phyloP scores from a whole-genome alignment of 2,329 filamentous ascomycete species.

The Aureobasidium sp. region DNA sequence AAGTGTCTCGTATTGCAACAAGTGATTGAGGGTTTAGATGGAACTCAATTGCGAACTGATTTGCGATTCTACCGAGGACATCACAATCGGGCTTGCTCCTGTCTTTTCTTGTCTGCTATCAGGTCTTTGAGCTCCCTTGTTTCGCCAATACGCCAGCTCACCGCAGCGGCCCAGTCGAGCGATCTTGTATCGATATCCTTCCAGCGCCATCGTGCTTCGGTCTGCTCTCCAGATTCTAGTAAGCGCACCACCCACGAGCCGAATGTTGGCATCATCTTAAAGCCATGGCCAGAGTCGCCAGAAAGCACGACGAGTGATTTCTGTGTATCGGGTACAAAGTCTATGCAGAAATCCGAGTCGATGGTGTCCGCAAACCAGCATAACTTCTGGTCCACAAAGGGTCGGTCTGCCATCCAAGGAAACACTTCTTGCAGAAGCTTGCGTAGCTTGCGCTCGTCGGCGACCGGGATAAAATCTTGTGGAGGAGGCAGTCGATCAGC shows the following conservation, averaged over 20 bases:
- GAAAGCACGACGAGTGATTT: slow-evolving; percentile 45
- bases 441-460: slow-evolving; percentile 48
- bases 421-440: slow-evolving; percentile 46
- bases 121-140: slow-evolving; percentile 21
- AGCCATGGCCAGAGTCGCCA: slow-evolving; percentile 56
- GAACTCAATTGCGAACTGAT: too few species aligned
- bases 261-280: slow-evolving; percentile 57
- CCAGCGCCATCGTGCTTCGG: slow-evolving; percentile 46
- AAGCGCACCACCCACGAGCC: slow-evolving; percentile 48
- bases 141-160: slow-evolving; percentile 44
- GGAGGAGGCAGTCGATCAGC: slow-evolving; percentile 35
- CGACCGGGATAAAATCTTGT: slow-evolving; percentile 44
- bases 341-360: slow-evolving; percentile 55
- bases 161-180: slow-evolving; percentile 37
- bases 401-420: slow-evolving; percentile 47
- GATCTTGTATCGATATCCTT: slow-evolving; percentile 32
- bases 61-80: too few species aligned
- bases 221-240: slow-evolving; percentile 40
- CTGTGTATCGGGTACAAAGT: slow-evolving; percentile 47
- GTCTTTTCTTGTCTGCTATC: neutral
- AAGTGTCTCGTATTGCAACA: too few species aligned
- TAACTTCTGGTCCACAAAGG: slow-evolving; percentile 48
- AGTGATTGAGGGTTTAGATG: too few species aligned
- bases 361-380: slow-evolving; percentile 59
- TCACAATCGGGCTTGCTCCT: neutral